Evolutionary conservation across 2,329 filamentous ascomycete genomes (phyloP), one percentile per base, ranked within the genome.

Genomic region (Trichoderma lentiforme): DNA sequence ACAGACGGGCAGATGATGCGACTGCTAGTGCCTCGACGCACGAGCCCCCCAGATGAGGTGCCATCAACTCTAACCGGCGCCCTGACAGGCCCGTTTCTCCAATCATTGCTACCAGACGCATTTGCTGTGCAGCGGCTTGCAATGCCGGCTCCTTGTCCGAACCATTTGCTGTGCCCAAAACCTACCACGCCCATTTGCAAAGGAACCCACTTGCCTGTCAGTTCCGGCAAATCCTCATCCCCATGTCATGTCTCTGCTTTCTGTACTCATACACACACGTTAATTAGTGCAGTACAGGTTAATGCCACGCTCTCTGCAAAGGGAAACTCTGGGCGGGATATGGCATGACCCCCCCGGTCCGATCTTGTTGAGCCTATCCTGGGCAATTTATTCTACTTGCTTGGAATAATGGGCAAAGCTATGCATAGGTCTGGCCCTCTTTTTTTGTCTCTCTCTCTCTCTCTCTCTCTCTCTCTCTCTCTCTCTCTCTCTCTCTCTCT

Each of bases 141-240:
- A 34, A 67, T 69, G 66, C 51, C 66, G 66, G 53, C 12, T 24
- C 18, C 26, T 34, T 18, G 14, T n/a, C 12, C 34, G 32, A 28
- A n/a, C 34, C 12, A 36, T 30, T 24, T 43, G 30, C 36, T 61
- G n/a, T 57, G 56, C 47, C 63, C 63, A 66, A 66, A 57, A 66
- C 30, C 32, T 26, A 26, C 53, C 53, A 60, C 39, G 58, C 21
- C 58, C 58, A 34, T 39, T 26, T 6, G 14, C 57, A 30, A 3
- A 26, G 21, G n/a, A 51, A 24, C 39, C 66, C 56, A 69, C 56
- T 69, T 69, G 66, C 66, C 66, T 69, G 66, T 69, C 66, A 69
- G 57, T 69, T 69, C 66, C 66, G 66, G 66, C 57, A 69, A 47
- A 69, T 69, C 66, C 57, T 53, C 57, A 69, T 26, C 66, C 66